Percentiles rank a stretch among this genome's conserved stretches.
Conservation (phyloP, 352 stramenopile species). For the Phytophthora cactorum region DNA sequence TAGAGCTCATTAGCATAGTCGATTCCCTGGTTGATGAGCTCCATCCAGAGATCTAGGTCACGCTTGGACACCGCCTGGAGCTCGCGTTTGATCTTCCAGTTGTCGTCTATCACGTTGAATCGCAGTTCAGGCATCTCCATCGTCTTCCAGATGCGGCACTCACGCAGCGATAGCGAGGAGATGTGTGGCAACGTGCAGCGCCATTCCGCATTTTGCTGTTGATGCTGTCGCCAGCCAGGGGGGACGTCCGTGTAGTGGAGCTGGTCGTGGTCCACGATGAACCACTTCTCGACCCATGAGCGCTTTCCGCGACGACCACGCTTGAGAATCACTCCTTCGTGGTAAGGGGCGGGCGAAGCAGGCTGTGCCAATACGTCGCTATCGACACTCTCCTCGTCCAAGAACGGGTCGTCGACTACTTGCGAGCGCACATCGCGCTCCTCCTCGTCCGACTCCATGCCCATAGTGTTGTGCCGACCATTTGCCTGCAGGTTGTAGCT, state of each 20-base stretch:
- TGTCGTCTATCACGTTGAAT: slow-evolving; percentile 80
- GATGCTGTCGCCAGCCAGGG: slow-evolving; percentile 35
- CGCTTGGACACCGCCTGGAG: slow-evolving; percentile 63
- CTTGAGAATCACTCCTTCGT: slow-evolving; percentile 74
- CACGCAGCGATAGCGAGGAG: slow-evolving; percentile 68
- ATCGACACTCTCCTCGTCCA: slow-evolving; percentile 41
- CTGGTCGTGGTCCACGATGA: slow-evolving; percentile 71
- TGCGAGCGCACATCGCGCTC: slow-evolving; percentile 39
- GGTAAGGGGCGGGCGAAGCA: slow-evolving; percentile 47
- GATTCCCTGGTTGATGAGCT: slow-evolving; percentile 76
- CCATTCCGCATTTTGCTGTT: slow-evolving; percentile 33
- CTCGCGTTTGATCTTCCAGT: slow-evolving; percentile 86
- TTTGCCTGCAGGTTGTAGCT: slow-evolving; percentile 31
- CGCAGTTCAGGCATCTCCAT: slow-evolving; percentile 85
- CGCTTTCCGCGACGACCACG: slow-evolving; percentile 74
- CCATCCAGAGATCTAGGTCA: slow-evolving; percentile 78
- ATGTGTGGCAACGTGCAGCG: slow-evolving; percentile 43
- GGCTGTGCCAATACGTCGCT: slow-evolving; percentile 33
- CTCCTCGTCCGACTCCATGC: slow-evolving; percentile 50
- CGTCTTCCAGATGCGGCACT: slow-evolving; percentile 88
- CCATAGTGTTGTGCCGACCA: slow-evolving; percentile 47
- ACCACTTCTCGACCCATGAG: slow-evolving; percentile 75
- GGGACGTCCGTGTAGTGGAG: slow-evolving; percentile 75
- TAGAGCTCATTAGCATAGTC: slow-evolving; percentile 73
- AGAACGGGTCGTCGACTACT: slow-evolving; percentile 39